Base-by-base conservation (phyloP, 495 filamentous ascomycete species). In the Penicillium dipodomyicola region DNA sequence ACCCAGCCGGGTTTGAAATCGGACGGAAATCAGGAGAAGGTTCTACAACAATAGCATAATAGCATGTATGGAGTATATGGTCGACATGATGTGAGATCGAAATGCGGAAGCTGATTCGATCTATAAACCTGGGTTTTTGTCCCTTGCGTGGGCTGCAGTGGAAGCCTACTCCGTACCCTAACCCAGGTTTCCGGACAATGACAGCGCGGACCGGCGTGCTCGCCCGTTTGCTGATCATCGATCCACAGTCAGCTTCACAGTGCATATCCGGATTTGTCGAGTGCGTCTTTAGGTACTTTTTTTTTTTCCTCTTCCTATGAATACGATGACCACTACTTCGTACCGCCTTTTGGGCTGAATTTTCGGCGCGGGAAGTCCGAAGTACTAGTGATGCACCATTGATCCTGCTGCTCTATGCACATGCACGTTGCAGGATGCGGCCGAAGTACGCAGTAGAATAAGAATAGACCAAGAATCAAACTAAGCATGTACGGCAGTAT, bases 141-240 rank as follows among this genome's bases (percentile, higher is more conserved):
- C 49, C 63, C 65, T 65, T 67, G 52, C 62, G 29, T 44, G 33
- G 19, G 47, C 49, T 54, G 64, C 48, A 48, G 17, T 46, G 48
- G 37, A 58, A 52, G 32, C 40, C 45, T 41, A 35, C 51, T 42
- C 35, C 47, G 19, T 41, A 40, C 51, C 42, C 35, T 46, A 14
- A 33, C 19, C 32, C 39, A 53, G 30, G 45, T 20, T 32, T 32
- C 14, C 30, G 49, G 35, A 27, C 39, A 19, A 27, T 60, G 59
- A 56, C 61, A 65, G 53, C 59, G 62, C 59, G 62, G 52, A 60
- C 53, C 56, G 62, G 47, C 56, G 51, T 52, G 29, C 47, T 57
- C 47, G 49, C 57, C 65, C 62, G 53, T 67, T 67, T 56, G 50
- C 33, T 62, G 63, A 67, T 67, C 63, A 49, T 48, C 61, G 49